phyloP scores from a whole-genome alignment of 306 rosid species.

The Parietaria judaica region DNA sequence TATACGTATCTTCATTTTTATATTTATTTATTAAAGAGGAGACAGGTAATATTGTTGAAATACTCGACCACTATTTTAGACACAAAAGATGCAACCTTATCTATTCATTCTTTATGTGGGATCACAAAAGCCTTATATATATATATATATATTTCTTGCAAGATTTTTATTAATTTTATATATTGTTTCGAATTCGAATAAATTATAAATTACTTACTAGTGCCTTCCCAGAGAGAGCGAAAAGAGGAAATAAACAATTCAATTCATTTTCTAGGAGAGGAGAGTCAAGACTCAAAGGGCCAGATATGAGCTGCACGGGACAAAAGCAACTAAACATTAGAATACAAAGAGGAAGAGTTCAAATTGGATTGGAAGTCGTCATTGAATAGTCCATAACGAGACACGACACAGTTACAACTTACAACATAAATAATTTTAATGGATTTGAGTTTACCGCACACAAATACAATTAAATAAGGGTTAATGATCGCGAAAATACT shows the following conservation, averaged over 20 bases:
- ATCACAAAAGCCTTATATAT: conserved; percentile 15
- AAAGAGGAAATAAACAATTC: neutral
- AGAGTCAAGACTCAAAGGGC: conserved; percentile 5
- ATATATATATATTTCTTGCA: neutral
- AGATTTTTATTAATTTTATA: neutral
- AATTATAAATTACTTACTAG: conserved; percentile 1
- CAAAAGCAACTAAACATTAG: neutral
- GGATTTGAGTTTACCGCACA: no score
- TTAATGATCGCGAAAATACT: no score
- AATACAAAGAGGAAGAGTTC: neutral
- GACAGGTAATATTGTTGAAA: neutral
- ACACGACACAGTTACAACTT: no score
- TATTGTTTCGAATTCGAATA: neutral
- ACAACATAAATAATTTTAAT: no score
- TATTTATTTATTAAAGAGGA: neutral
- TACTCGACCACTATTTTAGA: conserved; percentile 14
- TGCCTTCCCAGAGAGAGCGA: neutral
- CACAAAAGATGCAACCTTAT: conserved; percentile 21
- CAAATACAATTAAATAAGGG: no score
- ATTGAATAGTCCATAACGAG: no score
- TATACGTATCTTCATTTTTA: neutral
- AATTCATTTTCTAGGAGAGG: neutral
- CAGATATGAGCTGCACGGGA: neutral
- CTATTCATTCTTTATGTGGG: conserved; percentile 21
- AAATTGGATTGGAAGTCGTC: no score